These are phyloP conservation scores for Euphorbia celastroides DNA, from an alignment of 441 rosid genomes.

Conservation along the genomic window DNA sequence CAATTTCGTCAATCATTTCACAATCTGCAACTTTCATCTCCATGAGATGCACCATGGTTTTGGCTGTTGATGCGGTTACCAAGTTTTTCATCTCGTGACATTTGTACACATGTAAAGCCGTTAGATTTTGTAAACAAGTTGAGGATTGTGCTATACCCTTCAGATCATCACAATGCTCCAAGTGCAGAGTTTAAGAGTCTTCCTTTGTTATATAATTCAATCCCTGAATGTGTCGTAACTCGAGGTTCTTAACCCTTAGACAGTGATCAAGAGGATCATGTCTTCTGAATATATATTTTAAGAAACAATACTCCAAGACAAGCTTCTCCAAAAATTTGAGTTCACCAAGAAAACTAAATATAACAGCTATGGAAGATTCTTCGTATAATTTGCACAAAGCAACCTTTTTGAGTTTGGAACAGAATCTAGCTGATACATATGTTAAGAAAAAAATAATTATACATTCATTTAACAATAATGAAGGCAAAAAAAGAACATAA, in stretches of 20 bases:
- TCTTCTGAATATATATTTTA: no score
- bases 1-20: not conserved
- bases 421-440: no score
- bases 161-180: not conserved
- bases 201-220: not conserved
- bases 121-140: not conserved
- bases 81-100: not conserved
- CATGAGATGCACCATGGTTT: conserved; percentile 9
- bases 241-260: not conserved
- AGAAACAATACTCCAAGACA: not conserved
- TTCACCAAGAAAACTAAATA: not conserved
- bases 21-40: not conserved
- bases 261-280: not conserved
- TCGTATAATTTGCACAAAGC: not conserved
- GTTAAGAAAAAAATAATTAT: no score
- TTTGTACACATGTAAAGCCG: not conserved
- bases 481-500: no score
- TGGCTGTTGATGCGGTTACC: not conserved
- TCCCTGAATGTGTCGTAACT: not conserved
- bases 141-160: not conserved
- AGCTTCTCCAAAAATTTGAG: not conserved
- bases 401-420: not conserved
- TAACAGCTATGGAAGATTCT: not conserved
- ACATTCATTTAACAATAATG: no score
- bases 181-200: not conserved